A percentile compares a stretch with the other conserved stretches of the same genome.
These are phyloP conservation scores for Exophiala calicioides DNA, from an alignment of 2,329 filamentous ascomycete genomes.

Conservation along the genomic window DNA sequence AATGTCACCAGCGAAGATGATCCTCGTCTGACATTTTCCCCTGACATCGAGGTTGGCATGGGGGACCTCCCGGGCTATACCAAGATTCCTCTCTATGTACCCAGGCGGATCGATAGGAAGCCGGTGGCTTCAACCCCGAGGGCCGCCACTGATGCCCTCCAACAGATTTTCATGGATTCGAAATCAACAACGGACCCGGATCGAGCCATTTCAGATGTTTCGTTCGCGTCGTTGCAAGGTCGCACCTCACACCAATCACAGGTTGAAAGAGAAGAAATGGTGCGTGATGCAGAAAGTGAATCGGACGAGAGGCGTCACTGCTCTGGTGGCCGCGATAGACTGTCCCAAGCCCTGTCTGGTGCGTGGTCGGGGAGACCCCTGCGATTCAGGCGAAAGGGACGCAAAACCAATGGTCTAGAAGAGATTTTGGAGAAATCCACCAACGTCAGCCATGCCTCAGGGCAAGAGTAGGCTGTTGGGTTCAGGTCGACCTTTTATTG, in stretches of 20 bases:
- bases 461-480: too few relatives aligned
- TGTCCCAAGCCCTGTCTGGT: conserved; percentile 5
- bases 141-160: not conserved
- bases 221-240: conserved; percentile 14
- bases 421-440: too few relatives aligned
- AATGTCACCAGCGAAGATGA: not conserved
- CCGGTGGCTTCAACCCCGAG: not conserved
- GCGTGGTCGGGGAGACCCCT: conserved; percentile 6
- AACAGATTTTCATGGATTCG: conserved; percentile 1
- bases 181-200: conserved; percentile 3
- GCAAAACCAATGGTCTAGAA: not conserved
- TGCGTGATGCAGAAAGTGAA: conserved; percentile 8
- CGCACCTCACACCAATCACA: conserved; percentile 18
- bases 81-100: conserved; percentile 22
- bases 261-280: conserved; percentile 16
- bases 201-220: conserved; percentile 17
- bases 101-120: conserved; percentile 13
- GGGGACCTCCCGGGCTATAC: conserved; percentile 16
- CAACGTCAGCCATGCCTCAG: too few relatives aligned
- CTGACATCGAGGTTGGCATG: conserved; percentile 14
- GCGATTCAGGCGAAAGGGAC: conserved; percentile 4
- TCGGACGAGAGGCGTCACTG: not conserved
- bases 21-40: not conserved
- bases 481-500: too few relatives aligned
- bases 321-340: conserved; percentile 6